phyloP scores from a whole-genome alignment of 352 stramenopile species.

The Lagenidium giganteum region DNA sequence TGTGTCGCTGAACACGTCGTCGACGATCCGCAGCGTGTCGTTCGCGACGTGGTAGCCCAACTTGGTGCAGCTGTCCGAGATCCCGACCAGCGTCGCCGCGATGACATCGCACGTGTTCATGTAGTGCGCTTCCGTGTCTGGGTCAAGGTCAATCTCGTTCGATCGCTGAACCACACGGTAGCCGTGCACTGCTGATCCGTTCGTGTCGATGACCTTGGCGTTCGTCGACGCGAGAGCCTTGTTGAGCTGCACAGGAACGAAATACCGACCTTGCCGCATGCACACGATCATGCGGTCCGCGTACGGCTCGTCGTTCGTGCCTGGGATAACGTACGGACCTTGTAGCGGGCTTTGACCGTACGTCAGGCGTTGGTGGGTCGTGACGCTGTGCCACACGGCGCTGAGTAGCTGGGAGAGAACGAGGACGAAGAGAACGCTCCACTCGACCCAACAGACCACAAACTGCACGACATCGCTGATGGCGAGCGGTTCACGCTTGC shows the following conservation, averaged over 20 bases:
- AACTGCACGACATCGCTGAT: slow-evolving; percentile 6
- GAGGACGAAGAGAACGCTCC: slow-evolving; percentile 19
- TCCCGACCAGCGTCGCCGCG: slow-evolving; percentile 7
- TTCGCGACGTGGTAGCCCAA: slow-evolving; percentile 24
- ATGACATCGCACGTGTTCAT: slow-evolving; percentile 12
- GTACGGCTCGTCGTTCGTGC: slow-evolving; percentile 41
- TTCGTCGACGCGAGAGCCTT: slow-evolving; percentile 11
- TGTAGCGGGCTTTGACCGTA: slow-evolving; percentile 3
- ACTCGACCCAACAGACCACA: slow-evolving; percentile 27
- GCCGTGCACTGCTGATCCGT: slow-evolving; percentile 12
- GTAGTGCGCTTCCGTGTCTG: slow-evolving; percentile 2
- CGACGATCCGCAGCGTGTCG: slow-evolving; percentile 15
- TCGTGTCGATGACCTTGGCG: slow-evolving; percentile 6
- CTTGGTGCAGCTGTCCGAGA: slow-evolving; percentile 10
- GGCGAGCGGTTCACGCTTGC: neutral
- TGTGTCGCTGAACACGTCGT: slow-evolving; percentile 5
- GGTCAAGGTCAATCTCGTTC: neutral
- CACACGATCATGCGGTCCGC: slow-evolving; percentile 35
- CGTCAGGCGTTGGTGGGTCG: neutral
- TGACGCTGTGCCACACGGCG: slow-evolving; percentile 13
- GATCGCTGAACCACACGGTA: slow-evolving; percentile 20
- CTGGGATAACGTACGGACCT: slow-evolving; percentile 3
- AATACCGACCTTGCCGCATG: slow-evolving; percentile 13
- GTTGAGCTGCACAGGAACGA: slow-evolving; percentile 25
- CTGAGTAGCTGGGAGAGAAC: slow-evolving; percentile 26